Evolutionary conservation across 345 rosid genomes (phyloP), one percentile per base, ranked within the genome.

Genomic region (Clausena lansium): DNA sequence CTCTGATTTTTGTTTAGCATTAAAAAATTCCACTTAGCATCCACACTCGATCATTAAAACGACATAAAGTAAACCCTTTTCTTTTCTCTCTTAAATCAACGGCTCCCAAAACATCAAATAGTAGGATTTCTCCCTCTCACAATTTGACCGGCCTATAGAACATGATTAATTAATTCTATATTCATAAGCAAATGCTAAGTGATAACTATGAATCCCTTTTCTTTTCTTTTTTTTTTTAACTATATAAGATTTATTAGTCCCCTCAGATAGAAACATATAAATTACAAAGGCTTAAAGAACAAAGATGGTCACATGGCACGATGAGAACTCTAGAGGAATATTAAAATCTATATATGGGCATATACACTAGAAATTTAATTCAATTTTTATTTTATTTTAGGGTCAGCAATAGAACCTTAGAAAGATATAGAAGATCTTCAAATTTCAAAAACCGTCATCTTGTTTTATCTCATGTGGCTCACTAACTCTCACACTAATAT

Each of bases 361-460:
- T 45, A 45, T 45, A 45, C 55, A 83, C 69, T n/a, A 11, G 0
- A 73, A 64, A 60, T 1, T 64, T 58, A 55, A 62, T 63, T 19
- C 0, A 38, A 7, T 25, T 36, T 24, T 4, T 62, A 67, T 20
- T 76, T 62, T 76, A 57, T 74, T 70, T 55, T 32, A 66, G 77
- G 76, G 80, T 70, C 74, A 85, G 27, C 54, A 77, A 10, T 68
- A 79, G 83, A 81, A 77, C 27, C 82, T 84, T 79, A 61, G 83
- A 81, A 82, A 82, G 83, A 81, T 86, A 79, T 82, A 36, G 79
- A 58, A 81, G 69, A 87, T 83, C 83, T 84, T 82, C 39, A 25
- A 52, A 52, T 19, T 67, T 14, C 57, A 79, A 69, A 77, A 57
- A 67, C 63, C 4, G n/a, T 68, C 50, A 61, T 59, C 74, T 20